Evolutionary conservation across 148 eudicot genomes (phyloP), one percentile per base, ranked within the genome.

Genomic region (Agrostemma githago): DNA sequence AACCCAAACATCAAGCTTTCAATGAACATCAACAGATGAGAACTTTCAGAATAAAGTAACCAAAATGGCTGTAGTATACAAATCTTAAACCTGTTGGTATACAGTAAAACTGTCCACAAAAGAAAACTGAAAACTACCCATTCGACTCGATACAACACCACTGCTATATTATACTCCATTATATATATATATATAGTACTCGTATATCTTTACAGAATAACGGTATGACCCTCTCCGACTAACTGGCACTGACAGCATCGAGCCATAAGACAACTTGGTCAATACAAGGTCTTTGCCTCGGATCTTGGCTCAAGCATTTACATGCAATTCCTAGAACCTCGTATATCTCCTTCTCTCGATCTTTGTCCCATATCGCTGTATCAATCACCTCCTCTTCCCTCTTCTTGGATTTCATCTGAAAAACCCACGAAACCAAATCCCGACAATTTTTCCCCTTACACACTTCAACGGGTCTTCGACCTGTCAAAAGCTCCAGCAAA

Each of bases 221-320:
- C 56, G 78, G 75, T 60, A 70, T 63, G 26, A 46, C 20, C 48
- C 53, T 63, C 59, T 74, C 4, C 21, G 37, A 54, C 77, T 74
- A 74, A 34, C 65, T 37, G 39, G 65, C 63, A 44, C 43, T 84
- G 59, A 93, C 82, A 6, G 78, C 86, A 54, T 89, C 93, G 19
- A 94, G 96, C 89, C 85, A 89, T 53, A 82, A 85, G 73, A 94
- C 97, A 67, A 94, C 97, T 84, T 87, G 89, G 72, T 89, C 93
- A 61, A 94, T 92, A 2, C 88, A 80, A 7, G 98, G 98, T 62
- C 98, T 82, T 71, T 80, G 84, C 73, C 90, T 87, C 11, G 97
- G 98, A 73, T 94, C 93, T 67, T 83, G 83, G 51, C 83, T 82
- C 73, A 91, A 79, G 76, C 98, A 94, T 76, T 76, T 85, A 85